These are phyloP conservation scores for Melocanna baccifera DNA, from an alignment of 176 grass and related monocot genomes.

Conservation along the genomic window DNA sequence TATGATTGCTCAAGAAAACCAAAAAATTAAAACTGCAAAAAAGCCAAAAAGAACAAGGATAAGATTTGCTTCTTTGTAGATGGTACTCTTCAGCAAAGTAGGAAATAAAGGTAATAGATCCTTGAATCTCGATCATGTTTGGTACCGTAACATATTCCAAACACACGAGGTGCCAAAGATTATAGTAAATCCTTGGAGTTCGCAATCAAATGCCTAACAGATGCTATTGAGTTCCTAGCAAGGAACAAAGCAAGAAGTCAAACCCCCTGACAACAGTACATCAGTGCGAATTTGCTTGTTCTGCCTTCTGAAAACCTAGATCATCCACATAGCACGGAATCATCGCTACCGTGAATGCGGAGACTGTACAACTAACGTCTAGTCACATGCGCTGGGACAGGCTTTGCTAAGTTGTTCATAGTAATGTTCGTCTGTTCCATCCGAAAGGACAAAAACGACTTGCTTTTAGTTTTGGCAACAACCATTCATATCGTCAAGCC, in stretches of 20 bases:
- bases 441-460: conserved; percentile 9
- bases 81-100: background rate
- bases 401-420: background rate
- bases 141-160: conserved; percentile 14
- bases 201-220: conserved; percentile 37
- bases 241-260: conserved; percentile 14
- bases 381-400: conserved; percentile 9
- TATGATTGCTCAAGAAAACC: too few relatives aligned
- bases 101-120: background rate
- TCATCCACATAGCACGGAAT: conserved; percentile 38
- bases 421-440: conserved; percentile 4
- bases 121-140: background rate
- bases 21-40: too few relatives aligned
- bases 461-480: background rate
- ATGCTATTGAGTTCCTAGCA: conserved; percentile 28
- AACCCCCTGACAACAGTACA: conserved; percentile 15
- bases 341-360: conserved; percentile 12
- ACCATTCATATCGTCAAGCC: conserved; percentile 7
- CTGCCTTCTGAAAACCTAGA: conserved; percentile 41
- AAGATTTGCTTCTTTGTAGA: background rate
- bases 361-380: conserved; percentile 44
- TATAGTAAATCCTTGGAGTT: conserved; percentile 22
- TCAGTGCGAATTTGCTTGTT: conserved; percentile 16
- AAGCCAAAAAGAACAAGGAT: too few relatives aligned
- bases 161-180: conserved; percentile 22